A percentile compares a stretch with the other conserved stretches of the same genome.
Evolutionary conservation across 805 yeast species (phyloP).

Genomic region (Lipomyces kockii): DNA sequence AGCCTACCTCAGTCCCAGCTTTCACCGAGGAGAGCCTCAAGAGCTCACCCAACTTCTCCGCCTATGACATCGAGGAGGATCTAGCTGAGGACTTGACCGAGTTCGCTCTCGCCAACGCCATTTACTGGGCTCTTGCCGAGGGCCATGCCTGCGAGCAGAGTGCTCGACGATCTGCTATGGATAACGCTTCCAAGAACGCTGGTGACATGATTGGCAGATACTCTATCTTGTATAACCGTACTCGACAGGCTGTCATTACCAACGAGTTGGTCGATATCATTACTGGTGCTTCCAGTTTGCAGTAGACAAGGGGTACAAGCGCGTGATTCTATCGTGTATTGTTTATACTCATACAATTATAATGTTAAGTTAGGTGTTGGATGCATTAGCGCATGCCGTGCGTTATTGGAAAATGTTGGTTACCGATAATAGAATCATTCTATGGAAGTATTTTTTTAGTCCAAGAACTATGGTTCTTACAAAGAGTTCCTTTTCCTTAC

Average conservation of each 20-base stretch:
- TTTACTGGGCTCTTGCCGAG: slow-evolving; percentile 91
- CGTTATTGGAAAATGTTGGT: not conserved
- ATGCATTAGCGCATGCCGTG: not conserved
- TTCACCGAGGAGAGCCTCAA: slow-evolving; percentile 74
- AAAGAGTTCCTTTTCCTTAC: not conserved
- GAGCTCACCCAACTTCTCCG: slow-evolving; percentile 81
- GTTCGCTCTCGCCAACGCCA: slow-evolving; percentile 86
- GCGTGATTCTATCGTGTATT: not conserved
- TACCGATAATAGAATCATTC: not conserved
- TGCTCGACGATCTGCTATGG: slow-evolving; percentile 99
- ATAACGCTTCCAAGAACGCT: slow-evolving; percentile 98
- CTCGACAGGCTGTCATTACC: slow-evolving; percentile 99
- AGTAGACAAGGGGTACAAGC: slow-evolving; percentile 52
- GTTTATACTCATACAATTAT: not conserved
- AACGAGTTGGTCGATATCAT: slow-evolving; percentile 99
- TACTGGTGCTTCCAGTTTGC: slow-evolving; percentile 99
- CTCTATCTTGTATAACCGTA: slow-evolving; percentile 98
- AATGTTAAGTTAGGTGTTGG: not conserved
- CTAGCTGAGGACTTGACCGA: slow-evolving; percentile 61
- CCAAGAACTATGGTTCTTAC: too few relatives aligned
- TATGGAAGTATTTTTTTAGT: not conserved
- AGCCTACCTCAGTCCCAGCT: slow-evolving; percentile 72
- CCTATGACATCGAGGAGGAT: slow-evolving; percentile 77
- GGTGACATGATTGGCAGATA: slow-evolving; percentile 97
- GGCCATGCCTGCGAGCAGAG: slow-evolving; percentile 98